Evolutionary conservation across 441 rosid genomes (phyloP), one percentile per base, ranked within the genome.

Genomic region (Syzygium malaccense): DNA sequence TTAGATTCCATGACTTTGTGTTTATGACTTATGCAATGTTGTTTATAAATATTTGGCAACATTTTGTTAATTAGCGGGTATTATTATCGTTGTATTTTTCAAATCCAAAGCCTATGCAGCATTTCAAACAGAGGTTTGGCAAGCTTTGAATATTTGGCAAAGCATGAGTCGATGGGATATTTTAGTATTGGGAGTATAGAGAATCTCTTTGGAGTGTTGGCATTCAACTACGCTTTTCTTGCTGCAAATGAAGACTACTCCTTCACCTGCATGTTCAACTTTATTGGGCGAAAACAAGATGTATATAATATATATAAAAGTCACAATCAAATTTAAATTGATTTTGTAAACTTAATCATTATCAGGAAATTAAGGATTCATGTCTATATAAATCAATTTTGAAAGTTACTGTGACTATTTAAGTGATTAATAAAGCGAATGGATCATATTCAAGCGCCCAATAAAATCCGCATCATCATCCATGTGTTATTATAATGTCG

Each of bases 111-210:
- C 7, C 37, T 12, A 23, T 75, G 83, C 83, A 41, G 83, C 51
- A 51, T 75, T 75, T 75, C 83, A 75, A 41, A 75, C 26, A 14
- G 51, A 75, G 86, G 88, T 89, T 92, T 89, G 93, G 93, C 92
- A 48, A 51, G 88, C 41, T 91, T 93, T 90, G 94, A 92, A 91
- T n/a, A 51, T 14, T 54, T 33, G 88, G 48, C 28, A 57, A 49
- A 89, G 51, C 32, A 60, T 3, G 66, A 17, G 66, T 60, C 66
- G 2, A 28, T 26, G 66, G 1, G 7, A 60, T 60, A 32, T 12
- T 60, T 25, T 23, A 37, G 9, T 71, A n/a, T 6, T 4, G 20
- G 15, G 26, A 71, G 80, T 6, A 49, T 12, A 41, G 83, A 75
- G 83, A 75, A 75, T 75, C 83, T 75, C n/a, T 41, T 41, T 75